phyloP scores from a whole-genome alignment of 192 early-diverging fungal species.

The Coemansia sp. region DNA sequence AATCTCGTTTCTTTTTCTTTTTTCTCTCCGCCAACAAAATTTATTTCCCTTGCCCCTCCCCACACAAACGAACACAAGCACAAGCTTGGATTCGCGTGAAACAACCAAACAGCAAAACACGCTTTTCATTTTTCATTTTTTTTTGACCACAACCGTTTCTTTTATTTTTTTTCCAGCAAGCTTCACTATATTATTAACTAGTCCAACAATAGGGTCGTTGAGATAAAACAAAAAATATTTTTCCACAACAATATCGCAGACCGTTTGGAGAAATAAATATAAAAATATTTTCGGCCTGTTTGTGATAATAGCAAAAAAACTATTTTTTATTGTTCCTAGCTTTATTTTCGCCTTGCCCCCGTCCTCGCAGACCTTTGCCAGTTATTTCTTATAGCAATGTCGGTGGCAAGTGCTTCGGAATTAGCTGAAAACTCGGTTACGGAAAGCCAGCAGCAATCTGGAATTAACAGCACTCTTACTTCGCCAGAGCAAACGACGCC shows the following conservation, averaged over 20 bases:
- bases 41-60: background rate
- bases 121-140: background rate
- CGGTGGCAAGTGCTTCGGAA: constrained; percentile 14
- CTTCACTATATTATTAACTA: too few relatives aligned
- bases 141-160: background rate
- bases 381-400: constrained; percentile 10
- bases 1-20: background rate
- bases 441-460: constrained; percentile 5
- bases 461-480: background rate
- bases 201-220: background rate
- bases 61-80: background rate
- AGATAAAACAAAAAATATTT: background rate
- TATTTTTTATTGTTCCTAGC: background rate
- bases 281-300: background rate
- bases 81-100: background rate
- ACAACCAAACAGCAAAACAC: background rate
- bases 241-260: background rate
- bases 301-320: background rate
- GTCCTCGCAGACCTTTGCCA: background rate
- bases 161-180: background rate
- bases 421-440: constrained; percentile 2
- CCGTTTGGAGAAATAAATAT: background rate
- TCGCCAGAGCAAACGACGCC: constrained; percentile 1
- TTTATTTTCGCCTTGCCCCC: background rate
- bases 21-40: background rate